Conservation (phyloP, 2,329 filamentous ascomycete genomes). For the Aureobasidium sp. region DNA sequence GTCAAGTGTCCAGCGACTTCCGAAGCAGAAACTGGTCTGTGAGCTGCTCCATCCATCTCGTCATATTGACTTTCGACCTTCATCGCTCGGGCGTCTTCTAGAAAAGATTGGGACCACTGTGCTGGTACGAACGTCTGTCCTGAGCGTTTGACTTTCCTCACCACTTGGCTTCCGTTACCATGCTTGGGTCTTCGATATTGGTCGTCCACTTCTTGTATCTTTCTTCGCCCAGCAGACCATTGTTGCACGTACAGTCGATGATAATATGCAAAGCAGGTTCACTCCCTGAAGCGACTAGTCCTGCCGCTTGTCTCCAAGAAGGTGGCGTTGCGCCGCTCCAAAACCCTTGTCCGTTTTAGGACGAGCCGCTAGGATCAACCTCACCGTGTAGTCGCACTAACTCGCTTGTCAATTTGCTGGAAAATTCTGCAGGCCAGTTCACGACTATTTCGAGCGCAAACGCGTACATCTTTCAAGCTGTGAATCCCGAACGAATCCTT, state of each 20-base stretch:
- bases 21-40: background rate
- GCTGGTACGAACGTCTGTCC: constrained; percentile 10
- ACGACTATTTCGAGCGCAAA: background rate
- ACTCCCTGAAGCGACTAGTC: background rate
- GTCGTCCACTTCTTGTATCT: background rate
- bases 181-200: background rate
- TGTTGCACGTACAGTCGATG: background rate
- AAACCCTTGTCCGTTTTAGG: background rate
- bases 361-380: constrained; percentile 4
- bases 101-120: background rate
- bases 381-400: background rate
- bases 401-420: background rate
- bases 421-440: background rate
- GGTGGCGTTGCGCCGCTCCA: background rate
- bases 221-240: background rate
- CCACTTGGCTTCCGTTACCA: background rate
- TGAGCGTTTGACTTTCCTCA: constrained; percentile 10
- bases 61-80: constrained; percentile 13
- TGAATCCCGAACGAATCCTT: background rate
- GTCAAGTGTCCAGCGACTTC: background rate
- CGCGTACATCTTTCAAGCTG: background rate
- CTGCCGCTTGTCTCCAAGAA: background rate
- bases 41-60: background rate
- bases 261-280: background rate
- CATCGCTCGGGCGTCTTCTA: constrained; percentile 4